These are phyloP conservation scores for Agaricus sinodeliciosus DNA, from an alignment of 768 basidiomycete species.

Conservation along the genomic window DNA sequence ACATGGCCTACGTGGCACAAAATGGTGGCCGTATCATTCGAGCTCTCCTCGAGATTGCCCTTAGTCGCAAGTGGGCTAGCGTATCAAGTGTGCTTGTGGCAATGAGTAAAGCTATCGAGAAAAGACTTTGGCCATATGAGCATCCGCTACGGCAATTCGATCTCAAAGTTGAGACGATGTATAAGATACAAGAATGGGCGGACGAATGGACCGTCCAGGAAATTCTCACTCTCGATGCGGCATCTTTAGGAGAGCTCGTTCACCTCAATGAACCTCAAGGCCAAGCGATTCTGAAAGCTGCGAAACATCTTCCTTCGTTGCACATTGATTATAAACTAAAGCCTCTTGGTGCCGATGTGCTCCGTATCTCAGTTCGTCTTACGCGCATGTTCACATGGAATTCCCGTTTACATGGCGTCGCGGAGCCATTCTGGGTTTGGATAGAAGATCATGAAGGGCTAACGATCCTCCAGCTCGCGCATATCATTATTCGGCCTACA, in stretches of 20 bases:
- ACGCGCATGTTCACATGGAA: constrained; percentile 76
- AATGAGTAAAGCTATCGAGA: constrained; percentile 90
- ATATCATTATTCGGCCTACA: constrained; percentile 63
- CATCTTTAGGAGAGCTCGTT: constrained; percentile 69
- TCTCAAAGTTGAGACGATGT: constrained; percentile 70
- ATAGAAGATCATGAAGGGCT: constrained; percentile 79
- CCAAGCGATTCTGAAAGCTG: constrained; percentile 66
- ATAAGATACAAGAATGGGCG: constrained; percentile 73
- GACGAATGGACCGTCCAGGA: constrained; percentile 76
- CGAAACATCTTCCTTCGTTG: constrained; percentile 78
- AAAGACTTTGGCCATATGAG: constrained; percentile 90
- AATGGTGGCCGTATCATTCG: constrained; percentile 92
- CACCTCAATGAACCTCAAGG: constrained; percentile 87
- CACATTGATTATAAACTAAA: constrained; percentile 61
- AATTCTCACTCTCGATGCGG: constrained; percentile 58
- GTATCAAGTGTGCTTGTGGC: constrained; percentile 75
- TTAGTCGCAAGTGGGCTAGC: constrained; percentile 88
- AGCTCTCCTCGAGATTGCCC: constrained; percentile 90
- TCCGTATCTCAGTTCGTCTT: constrained; percentile 66
- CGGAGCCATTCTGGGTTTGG: constrained; percentile 95
- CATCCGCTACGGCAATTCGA: constrained; percentile 82
- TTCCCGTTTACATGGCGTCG: constrained; percentile 59
- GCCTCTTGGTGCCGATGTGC: constrained; percentile 78
- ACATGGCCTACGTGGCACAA: constrained; percentile 89
- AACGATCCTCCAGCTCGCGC: constrained; percentile 76